These are phyloP conservation scores for Zea luxurians DNA, from an alignment of 176 grass and related monocot species.

Conservation along the genomic window DNA sequence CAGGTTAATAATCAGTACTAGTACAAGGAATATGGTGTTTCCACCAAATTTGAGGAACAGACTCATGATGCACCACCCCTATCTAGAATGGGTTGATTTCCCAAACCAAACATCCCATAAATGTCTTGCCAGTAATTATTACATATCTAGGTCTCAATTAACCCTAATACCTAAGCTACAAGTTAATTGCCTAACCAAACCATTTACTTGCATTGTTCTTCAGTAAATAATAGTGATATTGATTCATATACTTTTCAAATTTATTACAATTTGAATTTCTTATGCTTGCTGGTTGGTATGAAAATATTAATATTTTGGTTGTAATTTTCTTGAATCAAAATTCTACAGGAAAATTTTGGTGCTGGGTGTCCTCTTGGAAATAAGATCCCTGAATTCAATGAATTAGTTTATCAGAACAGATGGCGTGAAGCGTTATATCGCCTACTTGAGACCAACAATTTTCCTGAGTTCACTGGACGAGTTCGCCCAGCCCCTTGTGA, in stretches of 20 bases:
- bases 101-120: neutral
- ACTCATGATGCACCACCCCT: neutral
- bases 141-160: neutral
- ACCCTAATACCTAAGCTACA: neutral
- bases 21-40: too few species aligned
- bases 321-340: conserved; percentile 6
- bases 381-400: conserved; percentile 76
- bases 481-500: conserved; percentile 73
- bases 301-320: neutral
- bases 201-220: neutral
- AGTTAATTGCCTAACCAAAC: neutral
- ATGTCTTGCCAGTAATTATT: neutral
- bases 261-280: neutral
- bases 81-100: neutral
- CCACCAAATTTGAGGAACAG: neutral
- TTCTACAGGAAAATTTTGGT: conserved; percentile 64
- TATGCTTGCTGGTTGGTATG: neutral
- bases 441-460: conserved; percentile 71
- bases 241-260: neutral
- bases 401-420: conserved; percentile 59
- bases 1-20: too few species aligned
- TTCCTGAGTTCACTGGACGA: conserved; percentile 73
- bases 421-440: conserved; percentile 67
- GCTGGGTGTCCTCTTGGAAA: conserved; percentile 79
- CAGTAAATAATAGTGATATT: neutral